Evolutionary conservation across 1,284 basidiomycete genomes (phyloP), one percentile per base, ranked within the genome.

Genomic region (Coniophora puteana): DNA sequence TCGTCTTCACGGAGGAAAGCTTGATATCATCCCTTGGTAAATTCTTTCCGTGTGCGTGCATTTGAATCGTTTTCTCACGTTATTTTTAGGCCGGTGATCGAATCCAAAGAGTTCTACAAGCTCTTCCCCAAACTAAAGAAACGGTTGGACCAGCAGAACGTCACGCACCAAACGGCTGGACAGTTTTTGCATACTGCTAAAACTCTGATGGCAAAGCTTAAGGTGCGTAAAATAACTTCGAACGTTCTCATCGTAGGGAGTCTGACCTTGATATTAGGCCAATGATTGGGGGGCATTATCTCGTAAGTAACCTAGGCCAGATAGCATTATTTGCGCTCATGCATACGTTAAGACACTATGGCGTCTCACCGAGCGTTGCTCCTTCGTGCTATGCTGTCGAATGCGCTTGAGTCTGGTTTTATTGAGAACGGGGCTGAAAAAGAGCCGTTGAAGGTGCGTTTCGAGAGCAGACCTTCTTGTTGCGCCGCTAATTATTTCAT

Each of bases 131-230:
- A 54, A 2, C 50, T 78, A 7, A 72, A 69, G 49, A 58, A 55
- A 23, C 56, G 57, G 8, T 55, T 78, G 4, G 67, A 72, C 44
- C 53, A 62, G 27, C 74, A 76, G 48, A 44, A 47, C 8, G 44
- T 68, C 2, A 74, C 74, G 0, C 72, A 77, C 46, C 47, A 50
- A 0, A 59, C 62, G 1, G 75, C 68, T 1, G 71, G 70, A 5
- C 62, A 68, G 24, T 78, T 78, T 48, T 55, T 78, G 11, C 65
- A 71, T 26, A 74, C 67, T 0, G 51, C 78, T 44, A 79, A 78
- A 54, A 76, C 72, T 0, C 53, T 79, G 36, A 78, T 79, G 75
- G 75, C 75, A 5, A 78, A 78, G 45, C 51, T 78, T 38, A 78
- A 78, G 66, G 76, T 71, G 42, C 21, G 21, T 44, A 5, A 30